Base-by-base conservation (phyloP, 805 yeast species). In the Komagataella phaffii region DNA sequence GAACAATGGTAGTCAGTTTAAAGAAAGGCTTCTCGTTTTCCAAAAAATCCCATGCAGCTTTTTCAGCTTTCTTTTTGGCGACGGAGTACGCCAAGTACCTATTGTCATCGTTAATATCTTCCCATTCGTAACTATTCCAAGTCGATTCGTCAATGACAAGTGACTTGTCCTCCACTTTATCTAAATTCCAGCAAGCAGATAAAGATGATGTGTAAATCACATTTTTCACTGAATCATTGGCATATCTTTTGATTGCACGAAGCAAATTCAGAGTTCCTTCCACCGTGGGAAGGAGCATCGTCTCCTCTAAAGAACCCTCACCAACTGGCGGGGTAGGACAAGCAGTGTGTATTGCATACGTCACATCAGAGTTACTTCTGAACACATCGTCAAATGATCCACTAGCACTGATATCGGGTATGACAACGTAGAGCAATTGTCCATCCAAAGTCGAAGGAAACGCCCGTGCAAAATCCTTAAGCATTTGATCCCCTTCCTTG, bases 141-240 rank as follows among this genome's bases (percentile, higher is more conserved):
- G 61, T 51, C 0, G 59, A 54, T 56, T 66, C 71, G 40, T 61
- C 61, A 49, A 59, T 56, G 3, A 53, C 44, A 43, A 46, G 48
- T 4, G 55, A 19, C 21, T 30, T 17, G 19, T 49, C 50, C 24
- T 21, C 40, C 7, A 19, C 40, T 24, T 55, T 55, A 5, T 50
- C 48, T n/a, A 62, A 53, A 45, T 67, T 58, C 36, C 46, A 46
- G 44, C 58, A 46, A 1, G 86, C 77, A 18, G 83, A 83, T 57
- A 67, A 68, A 0, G 85, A 80, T 2, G 82, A 73, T 19, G 80
- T 68, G 46, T 74, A 56, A 44, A 77, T 78, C 3, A 77, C 73
- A 10, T 65, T 59, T 49, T 64, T 63, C 30, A 77, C 69, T 2
- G 40, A 30, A 47, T 70, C 67, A 1, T 71, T 69, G 8, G 71